Base-by-base conservation (phyloP, 441 rosid species). In the Theobroma grandiflorum region DNA sequence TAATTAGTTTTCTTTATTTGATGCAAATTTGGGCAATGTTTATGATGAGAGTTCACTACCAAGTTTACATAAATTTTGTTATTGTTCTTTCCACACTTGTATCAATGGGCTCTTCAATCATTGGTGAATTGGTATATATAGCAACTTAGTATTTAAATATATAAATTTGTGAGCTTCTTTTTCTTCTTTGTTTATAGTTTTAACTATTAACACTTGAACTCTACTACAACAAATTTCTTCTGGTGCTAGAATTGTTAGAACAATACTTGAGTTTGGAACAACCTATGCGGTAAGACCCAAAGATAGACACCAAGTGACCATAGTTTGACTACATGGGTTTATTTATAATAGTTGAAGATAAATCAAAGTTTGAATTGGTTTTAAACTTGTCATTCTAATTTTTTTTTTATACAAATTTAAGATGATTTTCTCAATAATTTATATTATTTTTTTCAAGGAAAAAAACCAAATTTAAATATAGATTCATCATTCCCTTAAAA, bases 251-350 rank as follows among this genome's bases (percentile, higher is more conserved):
- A 81, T 86, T n/a, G 83, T 82, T 72, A 85, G 86, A 78, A 93
- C 87, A 88, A 90, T 93, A 18, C 78, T 91, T 57, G 96, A 96
- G 79, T 97, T 92, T 72, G 99, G 98, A 81, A 88, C 93, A 80
- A 97, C 98, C 61, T 89, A 92, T 87, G 99, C 92, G 83, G 97
- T 97, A 76, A 88, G 87, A 87, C 98, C 99, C 59, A 94, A 87
- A 88, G 98, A 98, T 76, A 95, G 89, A 82, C 99, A 97, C 74
- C 95, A 88, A 82, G 99, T 97, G n/a, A 97, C 99, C 37, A 89
- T 96, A 72, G 96, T 95, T 73, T 96, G 99, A 98, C 92, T 96
- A 38, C 99, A 96, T 83, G 98, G 98, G 15, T 95, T 95, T 82
- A 98, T 96, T 20, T 97, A 95, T 81, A 92, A 95, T 76, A 98